Percentiles rank a stretch among this genome's conserved stretches.
Evolutionary conservation across 805 yeast species (phyloP).

Genomic region (Priceomyces haplophilus): DNA sequence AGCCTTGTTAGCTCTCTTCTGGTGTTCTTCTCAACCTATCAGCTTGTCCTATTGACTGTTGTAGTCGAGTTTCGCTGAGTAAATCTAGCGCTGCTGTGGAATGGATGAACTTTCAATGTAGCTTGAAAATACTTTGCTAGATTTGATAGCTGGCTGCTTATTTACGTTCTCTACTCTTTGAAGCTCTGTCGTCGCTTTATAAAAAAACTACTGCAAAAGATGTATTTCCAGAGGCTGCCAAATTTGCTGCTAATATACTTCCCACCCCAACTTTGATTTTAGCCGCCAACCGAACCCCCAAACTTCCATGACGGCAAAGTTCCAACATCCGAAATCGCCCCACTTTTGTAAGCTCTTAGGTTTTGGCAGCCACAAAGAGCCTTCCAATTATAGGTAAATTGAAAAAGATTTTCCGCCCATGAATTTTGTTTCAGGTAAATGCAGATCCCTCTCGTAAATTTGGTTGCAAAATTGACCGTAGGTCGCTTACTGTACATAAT

Average conservation of each 20-base stretch:
- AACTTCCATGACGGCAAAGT: not conserved
- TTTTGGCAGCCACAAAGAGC: not conserved
- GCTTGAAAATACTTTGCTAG: not conserved
- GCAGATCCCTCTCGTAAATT: not conserved
- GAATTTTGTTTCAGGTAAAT: not conserved
- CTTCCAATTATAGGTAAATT: not conserved
- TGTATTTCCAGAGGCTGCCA: not conserved
- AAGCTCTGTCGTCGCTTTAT: not conserved
- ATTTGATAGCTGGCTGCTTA: not conserved
- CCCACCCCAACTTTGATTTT: not conserved
- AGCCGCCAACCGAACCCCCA: not conserved
- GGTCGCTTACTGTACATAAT: not conserved
- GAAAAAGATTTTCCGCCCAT: not conserved
- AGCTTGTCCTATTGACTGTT: not conserved
- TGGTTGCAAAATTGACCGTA: slow-evolving; percentile 1
- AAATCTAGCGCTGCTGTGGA: not conserved
- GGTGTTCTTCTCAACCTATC: not conserved
- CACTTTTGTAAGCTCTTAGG: not conserved
- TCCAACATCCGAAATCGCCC: not conserved
- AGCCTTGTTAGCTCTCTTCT: no score
- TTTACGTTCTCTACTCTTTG: not conserved
- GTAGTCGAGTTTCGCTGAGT: no score
- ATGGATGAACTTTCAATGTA: not conserved
- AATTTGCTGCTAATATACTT: not conserved
- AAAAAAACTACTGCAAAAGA: not conserved